Evolutionary conservation across 169 alveolate genomes (phyloP), one percentile per base, ranked within the genome.

Genomic region (Plasmodium chabaudi): DNA sequence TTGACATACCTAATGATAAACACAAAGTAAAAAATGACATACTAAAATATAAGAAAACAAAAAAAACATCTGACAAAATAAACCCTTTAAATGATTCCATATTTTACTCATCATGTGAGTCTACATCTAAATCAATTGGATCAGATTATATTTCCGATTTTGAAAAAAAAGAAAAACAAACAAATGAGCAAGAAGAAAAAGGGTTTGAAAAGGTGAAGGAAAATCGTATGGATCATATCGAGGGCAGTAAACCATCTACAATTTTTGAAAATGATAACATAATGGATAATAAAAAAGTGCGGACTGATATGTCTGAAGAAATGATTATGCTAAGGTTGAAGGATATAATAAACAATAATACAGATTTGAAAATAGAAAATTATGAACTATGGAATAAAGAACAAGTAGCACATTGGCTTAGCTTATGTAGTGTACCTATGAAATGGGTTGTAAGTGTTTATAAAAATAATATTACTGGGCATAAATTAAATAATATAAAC

Each of bases 381-480:
- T 79, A 79, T 21, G 82, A 79, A 23, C 0, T 49, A 17, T 79
- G 89, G 89, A 34, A 69, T 13, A 51, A 46, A 71, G 44, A 21
- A 70, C 61, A 79, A 67, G 82, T 79, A 49, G 82, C 67, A 39
- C 89, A 67, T 1, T 79, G 89, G 89, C 82, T 79, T n/a, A 19
- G 44, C 4, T 27, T 67, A 5, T 67, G 89, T 46, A 67, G 65
- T 67, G 84, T 59, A 12, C 82, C 89, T 17, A 65, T 79, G 6
- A 79, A 79, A 42, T 79, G 82, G 79, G 39, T 65, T 53, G 17
- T 71, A 27, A 23, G 55, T 0, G 15, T 67, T 79, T 79, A 79
- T 71, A 79, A 59, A 79, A 79, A 67, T 79, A 79, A 79, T 46
- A 60, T 79, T 10, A 67, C 55, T 5, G 89, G 89, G 0, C 1